Percentiles rank a stretch among this genome's conserved stretches.
These are phyloP conservation scores for Colletotrichum abscissum DNA, from an alignment of 2,329 filamentous ascomycete species.

Conservation along the genomic window DNA sequence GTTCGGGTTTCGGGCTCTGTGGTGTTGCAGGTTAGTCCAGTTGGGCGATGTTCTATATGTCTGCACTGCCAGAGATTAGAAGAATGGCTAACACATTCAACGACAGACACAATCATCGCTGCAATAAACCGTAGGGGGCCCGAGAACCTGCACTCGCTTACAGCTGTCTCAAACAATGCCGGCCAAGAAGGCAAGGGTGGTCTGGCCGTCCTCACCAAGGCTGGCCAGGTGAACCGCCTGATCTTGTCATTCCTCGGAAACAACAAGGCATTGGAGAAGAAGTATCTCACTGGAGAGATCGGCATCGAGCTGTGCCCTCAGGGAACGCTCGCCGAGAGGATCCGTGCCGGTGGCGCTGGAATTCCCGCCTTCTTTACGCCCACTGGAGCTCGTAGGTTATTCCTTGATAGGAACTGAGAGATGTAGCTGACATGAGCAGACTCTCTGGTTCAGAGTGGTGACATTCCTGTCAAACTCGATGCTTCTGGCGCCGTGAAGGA, in stretches of 20 bases:
- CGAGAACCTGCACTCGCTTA: conserved; percentile 73
- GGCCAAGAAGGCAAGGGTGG: conserved; percentile 76
- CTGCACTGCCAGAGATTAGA: neutral
- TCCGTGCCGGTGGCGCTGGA: conserved; percentile 78
- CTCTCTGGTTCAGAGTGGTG: conserved; percentile 75
- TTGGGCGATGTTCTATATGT: conserved; percentile 36
- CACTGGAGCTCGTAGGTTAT: conserved; percentile 69
- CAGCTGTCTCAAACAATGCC: conserved; percentile 85
- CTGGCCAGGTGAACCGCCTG: conserved; percentile 77
- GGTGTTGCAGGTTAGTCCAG: conserved; percentile 72
- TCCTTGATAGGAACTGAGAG: conserved; percentile 38
- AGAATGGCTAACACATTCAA: neutral
- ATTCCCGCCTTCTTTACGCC: conserved; percentile 87
- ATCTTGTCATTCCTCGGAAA: conserved; percentile 81
- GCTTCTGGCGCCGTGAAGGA: conserved; percentile 70
- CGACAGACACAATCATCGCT: conserved; percentile 75
- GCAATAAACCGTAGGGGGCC: conserved; percentile 71
- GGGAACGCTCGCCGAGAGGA: conserved; percentile 78
- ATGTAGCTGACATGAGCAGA: conserved; percentile 47
- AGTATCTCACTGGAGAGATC: conserved; percentile 80
- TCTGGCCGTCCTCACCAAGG: conserved; percentile 74
- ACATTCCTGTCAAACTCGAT: conserved; percentile 73
- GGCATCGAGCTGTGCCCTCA: conserved; percentile 82
- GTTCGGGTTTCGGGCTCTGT: conserved; percentile 85
- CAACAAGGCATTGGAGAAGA: conserved; percentile 80